Evolutionary conservation across 2,329 filamentous ascomycete species (phyloP), one percentile per base, ranked within the genome.

Genomic region (Myriosclerotinia scirpicola): DNA sequence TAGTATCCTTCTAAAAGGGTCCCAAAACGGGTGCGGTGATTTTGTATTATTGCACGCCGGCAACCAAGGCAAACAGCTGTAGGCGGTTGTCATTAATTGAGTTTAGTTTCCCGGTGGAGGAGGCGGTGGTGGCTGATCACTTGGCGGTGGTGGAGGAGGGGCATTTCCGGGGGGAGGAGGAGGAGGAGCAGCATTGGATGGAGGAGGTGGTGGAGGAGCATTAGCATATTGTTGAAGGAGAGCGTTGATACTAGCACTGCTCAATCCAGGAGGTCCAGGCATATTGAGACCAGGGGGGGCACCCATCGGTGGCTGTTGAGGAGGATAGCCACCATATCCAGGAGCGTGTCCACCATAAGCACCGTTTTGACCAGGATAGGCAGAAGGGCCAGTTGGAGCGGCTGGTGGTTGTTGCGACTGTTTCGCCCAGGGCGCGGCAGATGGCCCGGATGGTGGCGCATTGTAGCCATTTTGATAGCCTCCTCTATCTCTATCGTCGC

Each of bases 211-310:
- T 34, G 82, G 80, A 52, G 77, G 80, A 42, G 78, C 79, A 58
- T 82, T 80, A 15, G 34, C 55, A 54, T 78, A 91, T 73, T 88
- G 87, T 77, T 90, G 86, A 73, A 90, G 88, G 67, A 91, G 81
- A 56, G 86, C 85, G 75, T 84, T 87, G 68, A 89, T 80, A 52
- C 85, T 86, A 68, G 84, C 83, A 67, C 82, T 83, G 68, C 81
- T 80, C 54, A 87, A 80, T 63, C 81, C 83, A 70, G 79, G 78
- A 50, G 80, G 80, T 53, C 55, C 64, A 20, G 77, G 69, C 40
- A 79, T 79, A 54, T 53, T 64, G 20, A 67, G 65, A 54, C 65
- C 65, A 22, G 77, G 68, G 74, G 78, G 70, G 80, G 82, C 79
- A 48, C 79, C 79, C 78, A 83, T 82, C 26, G 76, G 75, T 68